These are phyloP conservation scores for Cercospora brassicicola DNA, from an alignment of 2,329 filamentous ascomycete genomes.

Conservation along the genomic window DNA sequence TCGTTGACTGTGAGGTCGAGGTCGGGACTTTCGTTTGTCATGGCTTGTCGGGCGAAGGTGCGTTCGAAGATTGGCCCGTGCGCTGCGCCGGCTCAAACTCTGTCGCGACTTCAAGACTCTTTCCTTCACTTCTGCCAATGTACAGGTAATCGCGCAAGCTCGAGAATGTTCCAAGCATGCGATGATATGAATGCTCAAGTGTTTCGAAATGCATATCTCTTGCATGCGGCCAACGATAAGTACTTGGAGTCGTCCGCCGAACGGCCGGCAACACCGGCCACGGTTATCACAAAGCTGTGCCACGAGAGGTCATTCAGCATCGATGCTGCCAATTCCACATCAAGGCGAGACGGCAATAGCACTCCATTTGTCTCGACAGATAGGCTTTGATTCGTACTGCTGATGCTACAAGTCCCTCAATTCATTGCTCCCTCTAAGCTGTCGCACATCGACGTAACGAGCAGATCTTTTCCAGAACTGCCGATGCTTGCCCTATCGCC, in stretches of 20 bases:
- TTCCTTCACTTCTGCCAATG: background rate
- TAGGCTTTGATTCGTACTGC: background rate
- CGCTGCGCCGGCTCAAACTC: background rate
- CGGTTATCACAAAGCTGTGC: background rate
- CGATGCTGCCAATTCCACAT: background rate
- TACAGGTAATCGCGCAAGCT: background rate
- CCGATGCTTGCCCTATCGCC: conserved; percentile 1
- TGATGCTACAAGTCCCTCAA: background rate
- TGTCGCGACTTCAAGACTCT: conserved; percentile 6
- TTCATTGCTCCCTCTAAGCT: background rate
- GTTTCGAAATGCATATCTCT: background rate
- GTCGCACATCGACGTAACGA: background rate
- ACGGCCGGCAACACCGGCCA: background rate
- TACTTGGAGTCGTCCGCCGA: background rate
- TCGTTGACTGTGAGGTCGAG: background rate
- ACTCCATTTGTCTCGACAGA: background rate
- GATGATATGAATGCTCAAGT: background rate
- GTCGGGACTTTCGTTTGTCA: background rate
- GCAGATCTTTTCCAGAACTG: background rate
- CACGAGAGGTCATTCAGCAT: background rate
- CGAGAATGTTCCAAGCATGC: background rate
- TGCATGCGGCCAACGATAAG: background rate
- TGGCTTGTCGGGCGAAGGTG: background rate
- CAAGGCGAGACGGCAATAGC: background rate
- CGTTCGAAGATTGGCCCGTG: background rate